Conservation (phyloP, 331 rosid species). For the Cucumis variabilis region DNA sequence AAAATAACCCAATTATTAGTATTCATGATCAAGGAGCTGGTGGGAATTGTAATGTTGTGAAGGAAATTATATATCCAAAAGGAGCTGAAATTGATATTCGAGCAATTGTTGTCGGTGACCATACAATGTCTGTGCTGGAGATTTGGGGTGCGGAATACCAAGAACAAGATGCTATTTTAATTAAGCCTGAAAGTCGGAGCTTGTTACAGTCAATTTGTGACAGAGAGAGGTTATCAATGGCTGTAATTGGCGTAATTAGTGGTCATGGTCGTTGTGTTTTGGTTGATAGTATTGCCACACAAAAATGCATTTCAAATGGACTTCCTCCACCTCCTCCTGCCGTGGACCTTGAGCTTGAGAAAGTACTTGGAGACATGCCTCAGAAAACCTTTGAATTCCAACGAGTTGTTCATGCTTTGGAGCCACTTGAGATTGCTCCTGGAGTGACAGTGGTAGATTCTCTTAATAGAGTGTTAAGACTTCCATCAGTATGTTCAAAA, state of each 20-base stretch:
- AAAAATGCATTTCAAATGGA: conserved; percentile 54
- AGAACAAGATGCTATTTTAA: conserved; percentile 39
- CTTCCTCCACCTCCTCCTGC: conserved; percentile 78
- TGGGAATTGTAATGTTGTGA: conserved; percentile 92
- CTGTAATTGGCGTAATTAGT: conserved; percentile 80
- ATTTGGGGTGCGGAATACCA: conserved; percentile 1
- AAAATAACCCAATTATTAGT: conserved; percentile 80
- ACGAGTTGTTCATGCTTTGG: conserved; percentile 56
- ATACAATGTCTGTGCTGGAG: neutral
- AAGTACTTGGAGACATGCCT: conserved; percentile 99
- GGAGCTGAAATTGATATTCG: conserved; percentile 89
- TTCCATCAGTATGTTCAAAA: conserved; percentile 89
- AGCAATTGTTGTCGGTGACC: conserved; percentile 82
- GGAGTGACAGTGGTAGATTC: conserved; percentile 60
- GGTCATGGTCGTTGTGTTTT: conserved; percentile 77
- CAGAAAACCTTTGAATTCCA: conserved; percentile 70
- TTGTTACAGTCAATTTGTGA: conserved; percentile 73
- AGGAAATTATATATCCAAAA: conserved; percentile 86
- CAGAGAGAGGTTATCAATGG: conserved; percentile 91
- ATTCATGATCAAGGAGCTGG: conserved; percentile 98
- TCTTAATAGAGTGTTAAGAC: conserved; percentile 76
- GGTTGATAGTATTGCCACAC: conserved; percentile 69
- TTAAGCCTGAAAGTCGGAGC: conserved; percentile 80
- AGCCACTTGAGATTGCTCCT: conserved; percentile 84
- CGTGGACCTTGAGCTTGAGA: conserved; percentile 90